Base-by-base conservation (phyloP, 805 yeast species). In the Metschnikowia shivogae region DNA sequence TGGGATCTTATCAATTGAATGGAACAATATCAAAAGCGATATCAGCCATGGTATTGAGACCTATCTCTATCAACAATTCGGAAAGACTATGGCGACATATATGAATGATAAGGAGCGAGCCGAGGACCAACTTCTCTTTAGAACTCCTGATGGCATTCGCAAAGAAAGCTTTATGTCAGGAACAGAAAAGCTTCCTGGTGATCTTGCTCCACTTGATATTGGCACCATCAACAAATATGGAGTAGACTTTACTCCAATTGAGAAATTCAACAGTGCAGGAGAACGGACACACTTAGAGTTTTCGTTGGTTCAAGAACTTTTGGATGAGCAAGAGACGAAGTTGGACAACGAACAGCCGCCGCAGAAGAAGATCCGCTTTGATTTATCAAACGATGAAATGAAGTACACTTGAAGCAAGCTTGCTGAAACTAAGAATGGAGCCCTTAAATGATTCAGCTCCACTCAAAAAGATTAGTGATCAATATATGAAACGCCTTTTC, bases 21-120 rank as follows among this genome's bases (percentile, higher is more conserved):
- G 74, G 74, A 74, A 71, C 43, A 71, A 65, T 43, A 63, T 70
- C 31, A 50, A 74, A 27, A 58, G 63, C 45, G 76, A 71, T 39
- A 51, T 70, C 31, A 45, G 60, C 9, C 56, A 60, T 43, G 73
- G 73, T 8, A 54, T 69, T 20, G 76, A 71, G 49, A 53, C 57
- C n/a, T 59, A 60, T 44, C 37, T 66, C 29, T 68, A 69, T 51
- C 62, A 58, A 45, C 64, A 62, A 42, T 58, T 59, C 42, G 74
- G 74, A 4, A 63, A 61, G 41, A 28, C 34, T 13, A 40, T 54
- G 13, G 32, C 44, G 10, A 30, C 37, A 13, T 46, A 37, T 39
- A 41, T 39, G 26, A 31, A 42, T 26, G 52, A 45, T 14, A 51
- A 49, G 30, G 35, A 47, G 17, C 19, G 45, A 34, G 55, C 46